Evolutionary conservation across 2,329 filamentous ascomycete genomes (phyloP), one percentile per base, ranked within the genome.

Genomic region (Pestalotiopsis sp.): DNA sequence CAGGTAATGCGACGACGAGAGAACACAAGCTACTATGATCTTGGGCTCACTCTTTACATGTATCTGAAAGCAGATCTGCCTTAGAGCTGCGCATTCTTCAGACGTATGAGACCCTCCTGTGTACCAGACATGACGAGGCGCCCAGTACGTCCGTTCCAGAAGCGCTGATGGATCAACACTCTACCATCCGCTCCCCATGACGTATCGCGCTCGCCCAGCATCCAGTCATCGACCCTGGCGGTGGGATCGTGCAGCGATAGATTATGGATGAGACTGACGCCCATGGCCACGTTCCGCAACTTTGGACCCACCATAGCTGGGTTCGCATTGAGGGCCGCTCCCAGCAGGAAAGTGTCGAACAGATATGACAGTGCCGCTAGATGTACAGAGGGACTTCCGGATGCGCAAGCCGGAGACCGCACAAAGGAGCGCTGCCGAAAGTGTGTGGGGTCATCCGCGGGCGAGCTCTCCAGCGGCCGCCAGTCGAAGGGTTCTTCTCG

Each of bases 161-260:
- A 66, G 23, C 65, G 63, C 64, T 70, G 68, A 11, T 71, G 60
- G 17, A 72, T 36, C 11, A 70, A 25, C 12, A 70, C 66, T 5
- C 70, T 62, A 2, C 68, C 70, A 3, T 68, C 66, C 1, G 40
- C 61, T 7, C 69, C 72, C 69, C 70, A 73, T 1, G 70, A 65
- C 4, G 72, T 72, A 23, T 68, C 52, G 1, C 70, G 65, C 61
- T 71, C 70, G 9, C 36, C 2, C 3, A 73, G 45, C 4, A 71
- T 58, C 69, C 70, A 71, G 13, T 67, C 27, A 45, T 72, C 66
- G 0, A 66, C 66, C n/a, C 45, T 36, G 1, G 27, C 65, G 1
- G 23, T 4, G 7, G 66, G 52, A 20, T 71, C 66, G 23, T 72
- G 72, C 17, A 73, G 69, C 2, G 66, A 68, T 4, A 72, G n/a